Percentiles rank a stretch among this genome's conserved stretches.
Conservation (phyloP, 1,139 yeast genomes). For the Geotrichum klebahnii region DNA sequence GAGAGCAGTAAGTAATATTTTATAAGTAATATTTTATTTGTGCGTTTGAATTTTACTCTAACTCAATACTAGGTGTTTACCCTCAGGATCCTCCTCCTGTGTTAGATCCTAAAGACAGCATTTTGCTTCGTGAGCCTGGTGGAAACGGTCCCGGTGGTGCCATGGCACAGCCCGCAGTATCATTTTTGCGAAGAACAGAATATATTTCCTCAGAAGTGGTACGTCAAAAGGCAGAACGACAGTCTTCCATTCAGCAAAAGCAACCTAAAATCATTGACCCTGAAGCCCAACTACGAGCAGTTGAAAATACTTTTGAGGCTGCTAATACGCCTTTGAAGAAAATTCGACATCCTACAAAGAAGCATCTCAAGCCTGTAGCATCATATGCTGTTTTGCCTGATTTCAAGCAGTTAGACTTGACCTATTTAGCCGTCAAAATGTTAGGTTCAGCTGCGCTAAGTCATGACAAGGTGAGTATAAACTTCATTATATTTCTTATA, state of each 20-base stretch:
- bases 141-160: slow-evolving; percentile 44
- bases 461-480: slow-evolving; percentile 33
- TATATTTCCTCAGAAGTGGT: slow-evolving; percentile 55
- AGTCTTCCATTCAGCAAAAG: slow-evolving; percentile 20
- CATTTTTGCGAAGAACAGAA: slow-evolving; percentile 90
- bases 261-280: slow-evolving; percentile 46
- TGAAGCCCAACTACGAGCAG: slow-evolving; percentile 57
- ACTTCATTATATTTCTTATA: not conserved
- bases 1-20: slow-evolving; percentile 43
- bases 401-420: slow-evolving; percentile 79
- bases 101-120: slow-evolving; percentile 73
- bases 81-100: slow-evolving; percentile 25
- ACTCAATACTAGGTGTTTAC: slow-evolving; percentile 17
- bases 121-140: slow-evolving; percentile 71
- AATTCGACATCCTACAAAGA: slow-evolving; percentile 75
- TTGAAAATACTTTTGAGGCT: slow-evolving; percentile 72
- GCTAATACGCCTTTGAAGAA: slow-evolving; percentile 48
- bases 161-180: slow-evolving; percentile 60
- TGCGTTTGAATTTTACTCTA: slow-evolving; percentile 20
- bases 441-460: slow-evolving; percentile 70
- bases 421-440: slow-evolving; percentile 66
- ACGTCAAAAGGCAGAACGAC: slow-evolving; percentile 26
- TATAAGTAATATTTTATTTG: no score
- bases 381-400: slow-evolving; percentile 87
- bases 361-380: slow-evolving; percentile 65